These are phyloP conservation scores for Fusarium sp. DNA, from an alignment of 2,329 filamentous ascomycete genomes.

Conservation along the genomic window DNA sequence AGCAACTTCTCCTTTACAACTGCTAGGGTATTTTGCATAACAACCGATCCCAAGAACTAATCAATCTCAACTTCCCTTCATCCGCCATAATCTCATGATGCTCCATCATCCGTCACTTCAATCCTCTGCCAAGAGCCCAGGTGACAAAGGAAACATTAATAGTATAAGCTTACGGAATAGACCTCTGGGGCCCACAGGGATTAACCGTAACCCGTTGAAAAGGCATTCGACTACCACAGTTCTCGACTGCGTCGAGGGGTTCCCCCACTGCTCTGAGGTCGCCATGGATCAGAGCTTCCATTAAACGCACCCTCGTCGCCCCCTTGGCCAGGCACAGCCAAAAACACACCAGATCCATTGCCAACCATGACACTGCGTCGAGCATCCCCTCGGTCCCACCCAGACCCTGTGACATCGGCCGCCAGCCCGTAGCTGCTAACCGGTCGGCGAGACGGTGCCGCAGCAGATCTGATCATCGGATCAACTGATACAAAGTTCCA, in stretches of 20 bases:
- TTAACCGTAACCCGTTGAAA: neutral
- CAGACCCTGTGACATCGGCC: conserved; percentile 58
- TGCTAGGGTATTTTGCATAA: conserved; percentile 36
- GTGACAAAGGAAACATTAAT: conserved; percentile 12
- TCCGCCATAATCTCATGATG: conserved; percentile 13
- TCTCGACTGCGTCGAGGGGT: conserved; percentile 40
- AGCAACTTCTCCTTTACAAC: conserved; percentile 30
- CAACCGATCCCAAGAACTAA: conserved; percentile 23
- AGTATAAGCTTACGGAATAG: neutral
- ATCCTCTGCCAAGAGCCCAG: conserved; percentile 3
- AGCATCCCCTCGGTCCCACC: conserved; percentile 62
- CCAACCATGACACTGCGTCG: conserved; percentile 64
- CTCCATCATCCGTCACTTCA: neutral
- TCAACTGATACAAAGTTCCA: conserved; percentile 67
- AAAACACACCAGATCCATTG: conserved; percentile 61
- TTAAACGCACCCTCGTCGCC: conserved; percentile 9
- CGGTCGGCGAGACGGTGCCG: conserved; percentile 51
- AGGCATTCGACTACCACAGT: conserved; percentile 32
- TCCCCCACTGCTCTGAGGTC: conserved; percentile 54
- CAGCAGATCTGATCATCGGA: conserved; percentile 43
- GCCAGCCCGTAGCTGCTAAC: conserved; percentile 66
- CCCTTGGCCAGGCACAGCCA: conserved; percentile 57
- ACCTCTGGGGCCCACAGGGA: neutral
- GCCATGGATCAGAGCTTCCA: conserved; percentile 38
- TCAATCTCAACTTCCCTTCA: conserved; percentile 9